Percentiles rank a stretch among this genome's conserved stretches.
These are phyloP conservation scores for Centrapalus pauciflorus DNA, from an alignment of 129 eudicot genomes.

Conservation along the genomic window DNA sequence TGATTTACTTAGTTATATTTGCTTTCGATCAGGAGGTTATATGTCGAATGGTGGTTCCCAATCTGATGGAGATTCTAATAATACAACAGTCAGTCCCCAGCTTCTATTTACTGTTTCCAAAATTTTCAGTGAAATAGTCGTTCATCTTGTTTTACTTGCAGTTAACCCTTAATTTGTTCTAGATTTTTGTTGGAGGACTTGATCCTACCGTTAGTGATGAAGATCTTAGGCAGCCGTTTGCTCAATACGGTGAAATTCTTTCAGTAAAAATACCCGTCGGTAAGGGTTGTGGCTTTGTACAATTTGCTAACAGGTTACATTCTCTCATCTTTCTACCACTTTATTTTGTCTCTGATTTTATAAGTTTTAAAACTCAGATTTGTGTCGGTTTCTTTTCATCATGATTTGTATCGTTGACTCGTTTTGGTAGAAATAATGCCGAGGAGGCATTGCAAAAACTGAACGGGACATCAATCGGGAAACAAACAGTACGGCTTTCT, in stretches of 20 bases:
- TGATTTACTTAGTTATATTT: neutral
- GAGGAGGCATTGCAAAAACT: constrained; percentile 69
- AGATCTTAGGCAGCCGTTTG: constrained; percentile 67
- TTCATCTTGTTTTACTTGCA: neutral
- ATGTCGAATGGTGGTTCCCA: constrained; percentile 55
- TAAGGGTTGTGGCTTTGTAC: constrained; percentile 76
- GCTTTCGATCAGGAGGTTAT: constrained; percentile 46
- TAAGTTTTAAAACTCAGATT: too few relatives aligned
- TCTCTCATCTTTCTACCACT: neutral
- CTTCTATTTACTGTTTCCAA: neutral
- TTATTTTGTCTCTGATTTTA: neutral
- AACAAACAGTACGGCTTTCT: constrained; percentile 73
- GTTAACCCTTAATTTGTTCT: constrained; percentile 22
- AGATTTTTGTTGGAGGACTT: constrained; percentile 83
- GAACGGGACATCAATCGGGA: constrained; percentile 62
- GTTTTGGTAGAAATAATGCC: constrained; percentile 44
- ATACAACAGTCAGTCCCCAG: constrained; percentile 53
- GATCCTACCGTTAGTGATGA: constrained; percentile 64
- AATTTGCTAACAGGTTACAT: constrained; percentile 62
- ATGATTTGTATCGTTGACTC: neutral
- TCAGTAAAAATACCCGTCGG: constrained; percentile 71
- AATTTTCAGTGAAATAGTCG: neutral
- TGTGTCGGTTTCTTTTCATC: too few relatives aligned
- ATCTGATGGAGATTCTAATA: constrained; percentile 63
- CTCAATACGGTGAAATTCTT: constrained; percentile 60